Evolutionary conservation across 2,329 filamentous ascomycete genomes (phyloP).

Genomic region (Clonostachys solani): DNA sequence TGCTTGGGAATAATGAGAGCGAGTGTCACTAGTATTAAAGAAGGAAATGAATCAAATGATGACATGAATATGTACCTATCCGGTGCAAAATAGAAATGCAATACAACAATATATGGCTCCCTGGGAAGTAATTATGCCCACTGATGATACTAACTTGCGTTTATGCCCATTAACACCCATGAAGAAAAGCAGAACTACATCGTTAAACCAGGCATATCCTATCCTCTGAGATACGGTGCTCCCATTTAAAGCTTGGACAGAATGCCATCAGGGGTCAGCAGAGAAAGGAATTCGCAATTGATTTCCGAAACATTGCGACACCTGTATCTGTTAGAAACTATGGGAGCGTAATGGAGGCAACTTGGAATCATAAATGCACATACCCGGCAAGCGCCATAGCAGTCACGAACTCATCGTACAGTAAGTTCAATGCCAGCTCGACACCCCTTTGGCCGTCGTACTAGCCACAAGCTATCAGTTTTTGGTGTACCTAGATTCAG

Average conservation of each 20-base stretch:
- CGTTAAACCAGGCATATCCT: too few species aligned
- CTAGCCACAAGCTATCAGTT: conserved; percentile 4
- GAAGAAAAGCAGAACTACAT: too few species aligned
- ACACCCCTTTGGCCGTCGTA: conserved; percentile 22
- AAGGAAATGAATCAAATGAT: too few species aligned
- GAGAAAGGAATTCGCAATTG: conserved; percentile 5
- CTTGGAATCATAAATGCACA: not conserved
- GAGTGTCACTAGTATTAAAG: too few species aligned
- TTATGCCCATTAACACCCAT: too few species aligned
- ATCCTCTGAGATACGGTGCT: too few species aligned
- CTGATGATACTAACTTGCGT: too few species aligned
- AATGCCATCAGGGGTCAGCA: conserved; percentile 6
- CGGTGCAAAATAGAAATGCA: too few species aligned
- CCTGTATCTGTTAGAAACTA: not conserved
- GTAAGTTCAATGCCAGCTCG: conserved; percentile 30
- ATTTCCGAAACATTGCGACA: conserved; percentile 7
- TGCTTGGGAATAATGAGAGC: too few species aligned
- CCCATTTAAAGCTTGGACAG: conserved; percentile 5
- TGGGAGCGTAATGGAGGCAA: not conserved
- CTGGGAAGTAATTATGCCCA: too few species aligned
- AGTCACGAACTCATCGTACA: conserved; percentile 7
- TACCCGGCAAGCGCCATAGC: conserved; percentile 6
- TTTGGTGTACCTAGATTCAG: not conserved
- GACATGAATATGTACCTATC: too few species aligned
- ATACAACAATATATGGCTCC: too few species aligned